A percentile compares a stretch with the other conserved stretches of the same genome.
Evolutionary conservation across 2,329 filamentous ascomycete species (phyloP).

Genomic region (Fusarium anguioides): DNA sequence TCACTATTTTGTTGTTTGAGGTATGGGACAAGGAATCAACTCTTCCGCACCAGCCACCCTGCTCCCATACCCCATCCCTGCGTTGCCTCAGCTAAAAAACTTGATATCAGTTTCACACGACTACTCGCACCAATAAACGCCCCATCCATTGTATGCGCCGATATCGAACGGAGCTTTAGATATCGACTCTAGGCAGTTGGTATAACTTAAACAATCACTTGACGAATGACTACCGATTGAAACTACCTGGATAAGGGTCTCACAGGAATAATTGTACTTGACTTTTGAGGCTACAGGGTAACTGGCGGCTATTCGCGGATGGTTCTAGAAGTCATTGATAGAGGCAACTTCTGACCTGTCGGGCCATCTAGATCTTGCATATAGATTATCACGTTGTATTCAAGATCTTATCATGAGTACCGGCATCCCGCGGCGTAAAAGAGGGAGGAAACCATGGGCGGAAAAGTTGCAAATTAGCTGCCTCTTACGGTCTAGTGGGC

Average conservation of each 20-base stretch:
- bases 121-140: not conserved
- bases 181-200: not conserved
- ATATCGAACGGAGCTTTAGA: not conserved
- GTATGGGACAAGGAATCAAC: not conserved
- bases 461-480: slow-evolving; percentile 47
- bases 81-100: not conserved
- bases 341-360: not conserved
- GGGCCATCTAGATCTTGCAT: not conserved
- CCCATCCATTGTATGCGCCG: not conserved
- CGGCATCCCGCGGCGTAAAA: slow-evolving; percentile 23
- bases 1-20: too few relatives aligned
- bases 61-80: too few relatives aligned
- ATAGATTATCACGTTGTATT: slow-evolving; percentile 3
- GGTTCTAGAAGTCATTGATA: not conserved
- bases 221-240: not conserved
- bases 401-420: slow-evolving; percentile 21
- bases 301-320: not conserved
- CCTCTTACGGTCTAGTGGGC: slow-evolving; percentile 47
- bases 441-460: slow-evolving; percentile 2
- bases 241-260: not conserved
- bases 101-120: not conserved
- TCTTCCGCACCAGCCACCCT: not conserved
- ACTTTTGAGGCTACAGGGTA: not conserved
- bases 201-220: too few relatives aligned
- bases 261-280: not conserved